phyloP scores from a whole-genome alignment of 192 early-diverging fungal species.

The Podila clonocystis region DNA sequence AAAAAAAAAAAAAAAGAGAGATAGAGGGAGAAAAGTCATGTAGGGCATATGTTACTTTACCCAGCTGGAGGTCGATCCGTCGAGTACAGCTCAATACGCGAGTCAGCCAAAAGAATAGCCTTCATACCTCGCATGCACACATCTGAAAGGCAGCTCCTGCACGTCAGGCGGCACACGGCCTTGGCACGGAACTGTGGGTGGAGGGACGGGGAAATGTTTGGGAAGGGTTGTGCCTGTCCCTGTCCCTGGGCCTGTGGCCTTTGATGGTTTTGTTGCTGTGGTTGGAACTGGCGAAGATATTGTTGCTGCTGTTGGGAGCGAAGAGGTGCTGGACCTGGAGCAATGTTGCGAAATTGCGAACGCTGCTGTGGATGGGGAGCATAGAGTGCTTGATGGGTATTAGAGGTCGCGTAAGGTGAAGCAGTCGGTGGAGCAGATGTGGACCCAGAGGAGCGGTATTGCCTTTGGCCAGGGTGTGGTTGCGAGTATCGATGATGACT shows the following conservation, averaged over 20 bases:
- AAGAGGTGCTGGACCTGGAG: not conserved
- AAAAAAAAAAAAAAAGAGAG: too few species aligned
- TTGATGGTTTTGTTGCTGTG: conserved; percentile 4
- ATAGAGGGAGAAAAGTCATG: too few species aligned
- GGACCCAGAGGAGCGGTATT: not conserved
- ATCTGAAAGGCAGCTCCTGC: conserved; percentile 67
- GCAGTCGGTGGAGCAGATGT: not conserved
- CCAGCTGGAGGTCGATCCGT: conserved; percentile 75
- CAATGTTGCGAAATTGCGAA: not conserved
- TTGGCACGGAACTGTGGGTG: conserved; percentile 71
- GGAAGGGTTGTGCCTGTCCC: not conserved
- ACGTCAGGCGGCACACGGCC: conserved; percentile 74
- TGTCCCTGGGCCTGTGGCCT: not conserved
- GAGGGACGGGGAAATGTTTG: conserved; percentile 34
- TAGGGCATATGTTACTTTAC: conserved; percentile 26
- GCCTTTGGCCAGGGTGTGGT: not conserved
- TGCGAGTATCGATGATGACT: conserved; percentile 8
- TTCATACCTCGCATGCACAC: conserved; percentile 84
- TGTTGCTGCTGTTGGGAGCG: not conserved
- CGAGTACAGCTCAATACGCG: conserved; percentile 77
- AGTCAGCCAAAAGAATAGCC: conserved; percentile 82
- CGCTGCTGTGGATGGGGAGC: not conserved
- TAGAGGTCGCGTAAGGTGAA: not conserved
- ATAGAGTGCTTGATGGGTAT: not conserved
- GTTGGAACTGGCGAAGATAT: not conserved